phyloP scores from a whole-genome alignment of 2,329 filamentous ascomycete genomes.

The Cryphonectria nitschkei region DNA sequence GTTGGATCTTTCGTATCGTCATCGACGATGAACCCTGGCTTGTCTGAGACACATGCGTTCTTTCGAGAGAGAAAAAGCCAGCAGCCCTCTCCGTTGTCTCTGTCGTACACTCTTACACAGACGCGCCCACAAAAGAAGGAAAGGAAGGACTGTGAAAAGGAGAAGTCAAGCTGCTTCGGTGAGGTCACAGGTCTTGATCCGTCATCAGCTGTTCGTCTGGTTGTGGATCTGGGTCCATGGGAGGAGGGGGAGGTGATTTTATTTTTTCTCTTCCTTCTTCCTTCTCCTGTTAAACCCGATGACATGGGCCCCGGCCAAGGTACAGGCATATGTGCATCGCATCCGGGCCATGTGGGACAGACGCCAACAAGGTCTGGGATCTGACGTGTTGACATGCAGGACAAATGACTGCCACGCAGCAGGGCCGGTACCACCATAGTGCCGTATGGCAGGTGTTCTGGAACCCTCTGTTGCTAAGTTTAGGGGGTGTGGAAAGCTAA shows the following conservation, averaged over 20 bases:
- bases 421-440: neutral
- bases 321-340: neutral
- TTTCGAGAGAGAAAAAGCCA: neutral
- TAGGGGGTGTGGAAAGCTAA: neutral
- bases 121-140: neutral
- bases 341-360: neutral
- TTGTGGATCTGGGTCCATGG: neutral
- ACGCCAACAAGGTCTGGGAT: neutral
- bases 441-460: neutral
- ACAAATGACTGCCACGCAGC: neutral
- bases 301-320: neutral
- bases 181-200: neutral
- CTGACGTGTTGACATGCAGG: neutral
- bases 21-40: neutral
- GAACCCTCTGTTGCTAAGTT: slow-evolving; percentile 10
- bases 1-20: neutral
- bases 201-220: neutral
- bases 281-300: neutral
- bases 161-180: neutral
- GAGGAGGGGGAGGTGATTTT: neutral
- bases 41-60: neutral
- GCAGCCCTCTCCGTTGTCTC: neutral
- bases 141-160: neutral
- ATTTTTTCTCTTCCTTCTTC: neutral
- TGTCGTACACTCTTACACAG: too few relatives aligned